Evolutionary conservation across 2,329 filamentous ascomycete species (phyloP), one percentile per base, ranked within the genome.

Genomic region (Xylariaceae sp.): DNA sequence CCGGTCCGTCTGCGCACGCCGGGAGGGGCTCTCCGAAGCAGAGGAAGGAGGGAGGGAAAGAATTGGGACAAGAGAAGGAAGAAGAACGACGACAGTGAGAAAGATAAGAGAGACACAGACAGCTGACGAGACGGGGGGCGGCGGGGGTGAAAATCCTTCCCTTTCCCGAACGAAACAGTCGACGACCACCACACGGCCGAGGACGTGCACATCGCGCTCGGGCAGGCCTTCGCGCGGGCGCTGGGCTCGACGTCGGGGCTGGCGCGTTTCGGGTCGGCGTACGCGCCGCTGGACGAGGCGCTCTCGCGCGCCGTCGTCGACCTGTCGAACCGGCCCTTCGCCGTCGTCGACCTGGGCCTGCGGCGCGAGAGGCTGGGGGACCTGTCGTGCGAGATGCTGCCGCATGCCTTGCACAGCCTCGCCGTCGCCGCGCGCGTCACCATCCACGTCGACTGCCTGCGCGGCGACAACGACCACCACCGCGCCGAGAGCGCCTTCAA

Each of bases 151-250:
- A n/a, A n/a, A n/a, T n/a, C n/a, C n/a, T n/a, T n/a, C n/a, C n/a
- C n/a, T n/a, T n/a, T n/a, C n/a, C n/a, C n/a, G n/a, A n/a, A 16
- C n/a, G 13, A 18, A 34, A 32, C 41, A 90, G 88, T 98, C 59
- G 92, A 98, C 65, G 92, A 96, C 71, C 92, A 98, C 67, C 92
- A 98, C 74, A 95, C 90, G 7, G 83, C 89, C 44, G 92, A 98
- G 69, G 92, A 98, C 58, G 83, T 86, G 39, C 95, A 86, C 64
- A 82, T 98, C 46, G 87, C 90, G 11, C 77, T 98, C 15, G 92
- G 92, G 31, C 70, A 72, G 47, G 87, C 88, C 37, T 95, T 96
- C 65, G 83, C 83, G 52, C 61, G 71, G 31, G 86, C 89, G 12
- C 76, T 98, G 26, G 81, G 83, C 43, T 75, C 76, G 8, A 83